A percentile compares a stretch with the other conserved stretches of the same genome.
Conservation (phyloP, 345 rosid species). For the Sapria himalayana region DNA sequence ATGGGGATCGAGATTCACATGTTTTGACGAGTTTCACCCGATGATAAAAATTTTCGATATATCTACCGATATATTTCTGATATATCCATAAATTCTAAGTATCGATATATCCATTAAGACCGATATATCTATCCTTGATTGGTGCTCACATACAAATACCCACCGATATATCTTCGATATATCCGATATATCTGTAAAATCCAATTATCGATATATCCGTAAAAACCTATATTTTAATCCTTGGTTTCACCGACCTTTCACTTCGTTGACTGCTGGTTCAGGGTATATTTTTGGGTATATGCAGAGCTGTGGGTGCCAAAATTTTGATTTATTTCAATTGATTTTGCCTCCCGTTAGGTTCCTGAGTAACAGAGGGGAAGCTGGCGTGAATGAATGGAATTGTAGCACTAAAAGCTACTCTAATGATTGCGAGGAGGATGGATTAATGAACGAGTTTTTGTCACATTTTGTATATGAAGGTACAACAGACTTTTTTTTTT, state of each 20-base stretch:
- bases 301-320: background rate
- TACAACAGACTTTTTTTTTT: slow-evolving; percentile 8
- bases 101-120: too few relatives aligned
- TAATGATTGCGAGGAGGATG: slow-evolving; percentile 29
- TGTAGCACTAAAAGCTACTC: slow-evolving; percentile 6
- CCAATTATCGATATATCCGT: too few relatives aligned
- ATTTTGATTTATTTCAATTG: background rate
- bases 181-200: too few relatives aligned
- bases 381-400: background rate
- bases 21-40: background rate
- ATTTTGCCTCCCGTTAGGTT: slow-evolving; percentile 2
- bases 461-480: slow-evolving; percentile 65
- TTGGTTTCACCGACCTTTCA: slow-evolving; percentile 6
- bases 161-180: too few relatives aligned
- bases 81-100: too few relatives aligned
- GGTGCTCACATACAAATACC: too few relatives aligned
- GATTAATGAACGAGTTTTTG: slow-evolving; percentile 43
- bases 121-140: too few relatives aligned
- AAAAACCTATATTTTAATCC: too few relatives aligned
- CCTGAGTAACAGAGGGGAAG: slow-evolving; percentile 1
- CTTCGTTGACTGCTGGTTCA: slow-evolving; percentile 3
- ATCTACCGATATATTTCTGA: too few relatives aligned
- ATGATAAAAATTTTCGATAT: too few relatives aligned
- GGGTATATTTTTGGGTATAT: background rate
- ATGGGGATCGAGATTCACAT: slow-evolving; percentile 2